Conservation (phyloP, 495 filamentous ascomycete genomes). For the Xylaria acuta region DNA sequence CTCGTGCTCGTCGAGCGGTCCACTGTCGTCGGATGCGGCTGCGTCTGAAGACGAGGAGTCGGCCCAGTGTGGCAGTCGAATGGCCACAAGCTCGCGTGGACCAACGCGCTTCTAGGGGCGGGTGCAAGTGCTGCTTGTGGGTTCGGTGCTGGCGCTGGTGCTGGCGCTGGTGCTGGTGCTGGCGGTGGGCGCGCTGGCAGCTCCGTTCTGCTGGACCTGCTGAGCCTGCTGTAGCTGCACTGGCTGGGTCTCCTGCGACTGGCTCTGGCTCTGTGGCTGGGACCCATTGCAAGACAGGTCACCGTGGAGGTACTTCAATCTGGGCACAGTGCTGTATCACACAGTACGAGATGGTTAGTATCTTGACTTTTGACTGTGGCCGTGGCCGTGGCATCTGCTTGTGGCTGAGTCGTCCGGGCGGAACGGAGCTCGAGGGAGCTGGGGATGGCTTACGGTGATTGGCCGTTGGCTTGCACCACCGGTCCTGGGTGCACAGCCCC, state of each 20-base stretch:
- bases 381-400: neutral
- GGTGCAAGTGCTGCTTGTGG: slow-evolving; percentile 21
- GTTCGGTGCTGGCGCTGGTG: neutral
- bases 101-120: slow-evolving; percentile 24
- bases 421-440: slow-evolving; percentile 7
- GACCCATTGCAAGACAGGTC: neutral
- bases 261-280: slow-evolving; percentile 17
- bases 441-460: slow-evolving; percentile 25
- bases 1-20: neutral
- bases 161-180: too few species aligned
- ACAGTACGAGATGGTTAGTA: neutral
- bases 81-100: slow-evolving; percentile 25
- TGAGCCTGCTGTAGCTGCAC: neutral
- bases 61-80: slow-evolving; percentile 22
- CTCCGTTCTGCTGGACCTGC: neutral
- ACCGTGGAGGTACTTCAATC: neutral
- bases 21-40: slow-evolving; percentile 8
- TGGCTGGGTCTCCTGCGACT: neutral
- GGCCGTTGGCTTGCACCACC: neutral
- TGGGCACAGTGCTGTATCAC: neutral
- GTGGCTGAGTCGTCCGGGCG: neutral
- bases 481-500: too few species aligned
- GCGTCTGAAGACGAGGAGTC: slow-evolving; percentile 19
- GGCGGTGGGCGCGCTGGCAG: neutral
- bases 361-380: neutral